Evolutionary conservation across 2,329 filamentous ascomycete species (phyloP).

Genomic region (Ceratocystis cubensis): DNA sequence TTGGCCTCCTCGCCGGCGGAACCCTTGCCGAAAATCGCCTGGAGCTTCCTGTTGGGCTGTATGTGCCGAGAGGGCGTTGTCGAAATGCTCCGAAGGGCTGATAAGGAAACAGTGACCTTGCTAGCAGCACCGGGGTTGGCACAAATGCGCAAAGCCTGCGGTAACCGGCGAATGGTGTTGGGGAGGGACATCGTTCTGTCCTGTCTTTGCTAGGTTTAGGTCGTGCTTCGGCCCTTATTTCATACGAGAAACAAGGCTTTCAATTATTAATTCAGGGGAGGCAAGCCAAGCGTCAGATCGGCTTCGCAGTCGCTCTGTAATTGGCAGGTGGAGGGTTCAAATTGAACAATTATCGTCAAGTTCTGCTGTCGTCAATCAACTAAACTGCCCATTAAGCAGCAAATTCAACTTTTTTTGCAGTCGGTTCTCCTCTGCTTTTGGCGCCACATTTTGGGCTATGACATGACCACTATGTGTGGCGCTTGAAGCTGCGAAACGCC

Average conservation of each 20-base stretch:
- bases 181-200: slow-evolving; percentile 11
- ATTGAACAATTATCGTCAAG: not conserved
- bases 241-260: no score
- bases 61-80: slow-evolving; percentile 10
- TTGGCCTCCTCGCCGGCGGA: slow-evolving; percentile 19
- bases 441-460: slow-evolving; percentile 1
- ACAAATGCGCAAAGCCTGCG: slow-evolving; percentile 29
- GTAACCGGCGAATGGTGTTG: slow-evolving; percentile 32
- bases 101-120: slow-evolving; percentile 3
- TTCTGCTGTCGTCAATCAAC: not conserved
- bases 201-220: not conserved
- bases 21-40: slow-evolving; percentile 23
- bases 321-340: not conserved
- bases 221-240: not conserved
- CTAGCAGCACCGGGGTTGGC: slow-evolving; percentile 25
- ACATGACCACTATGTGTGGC: not conserved
- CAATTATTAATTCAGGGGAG: not conserved
- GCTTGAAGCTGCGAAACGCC: not conserved
- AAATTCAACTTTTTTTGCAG: slow-evolving; percentile 15
- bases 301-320: slow-evolving; percentile 1
- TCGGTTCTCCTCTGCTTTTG: not conserved
- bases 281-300: not conserved
- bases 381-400: not conserved
- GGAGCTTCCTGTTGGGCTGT: not conserved
- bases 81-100: not conserved